Evolutionary conservation across 345 rosid species (phyloP).

Genomic region (Pistacia atlantica): DNA sequence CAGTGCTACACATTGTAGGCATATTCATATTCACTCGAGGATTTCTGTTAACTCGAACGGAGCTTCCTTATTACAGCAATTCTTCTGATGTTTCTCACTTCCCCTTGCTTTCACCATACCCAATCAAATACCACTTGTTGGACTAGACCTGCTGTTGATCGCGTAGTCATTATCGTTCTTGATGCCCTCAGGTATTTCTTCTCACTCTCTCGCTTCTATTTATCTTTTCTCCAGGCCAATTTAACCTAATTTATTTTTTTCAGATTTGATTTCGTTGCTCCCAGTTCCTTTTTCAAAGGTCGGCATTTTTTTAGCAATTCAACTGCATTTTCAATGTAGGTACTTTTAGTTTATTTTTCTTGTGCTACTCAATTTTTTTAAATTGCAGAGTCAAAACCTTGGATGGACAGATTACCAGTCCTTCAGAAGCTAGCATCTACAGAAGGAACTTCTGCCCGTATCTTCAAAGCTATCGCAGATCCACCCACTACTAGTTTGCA

Average conservation of each 20-base stretch:
- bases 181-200: conserved; percentile 70
- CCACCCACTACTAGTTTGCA: conserved; percentile 97
- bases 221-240: too few relatives aligned
- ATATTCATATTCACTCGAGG: conserved; percentile 77
- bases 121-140: conserved; percentile 42
- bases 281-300: conserved; percentile 73
- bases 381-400: conserved; percentile 60
- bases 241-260: not conserved
- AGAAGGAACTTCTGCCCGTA: conserved; percentile 53
- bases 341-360: not conserved
- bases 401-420: conserved; percentile 83
- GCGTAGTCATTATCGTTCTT: conserved; percentile 70
- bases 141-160: conserved; percentile 73
- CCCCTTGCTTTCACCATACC: conserved; percentile 52
- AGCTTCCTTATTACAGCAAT: conserved; percentile 71
- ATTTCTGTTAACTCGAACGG: conserved; percentile 89
- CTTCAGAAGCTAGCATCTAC: conserved; percentile 66
- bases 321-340: not conserved
- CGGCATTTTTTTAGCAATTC: not conserved
- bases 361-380: not conserved
- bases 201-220: too few relatives aligned
- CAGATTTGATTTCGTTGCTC: conserved; percentile 87
- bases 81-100: conserved; percentile 68
- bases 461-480: conserved; percentile 94
- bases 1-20: conserved; percentile 55